Evolutionary conservation across 2,329 filamentous ascomycete genomes (phyloP).

Genomic region (Neopestalotiopsis clavispora): DNA sequence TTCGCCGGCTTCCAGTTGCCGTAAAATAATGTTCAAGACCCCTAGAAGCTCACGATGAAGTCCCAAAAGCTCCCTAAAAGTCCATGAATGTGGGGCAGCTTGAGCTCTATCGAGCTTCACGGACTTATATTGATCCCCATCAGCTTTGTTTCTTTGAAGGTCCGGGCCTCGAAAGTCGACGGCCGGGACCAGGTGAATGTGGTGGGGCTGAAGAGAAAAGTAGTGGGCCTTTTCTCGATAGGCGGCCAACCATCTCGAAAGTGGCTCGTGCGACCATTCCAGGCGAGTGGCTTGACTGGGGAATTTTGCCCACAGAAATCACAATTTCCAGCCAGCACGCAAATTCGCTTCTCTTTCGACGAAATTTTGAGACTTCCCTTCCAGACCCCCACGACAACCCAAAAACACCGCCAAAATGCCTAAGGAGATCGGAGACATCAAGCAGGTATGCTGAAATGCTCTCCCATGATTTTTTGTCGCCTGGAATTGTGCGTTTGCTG

Average conservation of each 20-base stretch:
- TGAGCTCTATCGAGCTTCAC: neutral
- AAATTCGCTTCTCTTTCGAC: slow-evolving; percentile 9
- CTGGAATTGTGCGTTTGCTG: slow-evolving; percentile 19
- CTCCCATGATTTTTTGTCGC: slow-evolving; percentile 4
- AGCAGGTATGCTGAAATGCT: slow-evolving; percentile 62
- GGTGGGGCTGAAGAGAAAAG: no score
- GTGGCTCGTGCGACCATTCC: neutral
- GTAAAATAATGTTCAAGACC: no score
- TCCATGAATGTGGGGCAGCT: neutral
- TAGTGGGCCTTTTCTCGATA: neutral
- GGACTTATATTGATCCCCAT: neutral
- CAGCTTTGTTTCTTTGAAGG: neutral
- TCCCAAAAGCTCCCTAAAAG: neutral
- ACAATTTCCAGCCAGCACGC: slow-evolving; percentile 1
- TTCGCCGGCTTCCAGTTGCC: no score
- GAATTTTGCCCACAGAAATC: slow-evolving; percentile 15
- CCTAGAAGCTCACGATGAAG: no score
- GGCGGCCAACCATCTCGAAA: neutral
- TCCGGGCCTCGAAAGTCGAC: neutral
- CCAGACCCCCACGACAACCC: slow-evolving; percentile 4
- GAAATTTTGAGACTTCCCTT: slow-evolving; percentile 8
- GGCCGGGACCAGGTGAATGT: no score
- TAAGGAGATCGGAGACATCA: slow-evolving; percentile 97
- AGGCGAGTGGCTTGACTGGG: neutral
- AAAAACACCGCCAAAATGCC: slow-evolving; percentile 79